Base-by-base conservation (phyloP, 2,329 filamentous ascomycete genomes). In the Fusarium heterosporum region DNA sequence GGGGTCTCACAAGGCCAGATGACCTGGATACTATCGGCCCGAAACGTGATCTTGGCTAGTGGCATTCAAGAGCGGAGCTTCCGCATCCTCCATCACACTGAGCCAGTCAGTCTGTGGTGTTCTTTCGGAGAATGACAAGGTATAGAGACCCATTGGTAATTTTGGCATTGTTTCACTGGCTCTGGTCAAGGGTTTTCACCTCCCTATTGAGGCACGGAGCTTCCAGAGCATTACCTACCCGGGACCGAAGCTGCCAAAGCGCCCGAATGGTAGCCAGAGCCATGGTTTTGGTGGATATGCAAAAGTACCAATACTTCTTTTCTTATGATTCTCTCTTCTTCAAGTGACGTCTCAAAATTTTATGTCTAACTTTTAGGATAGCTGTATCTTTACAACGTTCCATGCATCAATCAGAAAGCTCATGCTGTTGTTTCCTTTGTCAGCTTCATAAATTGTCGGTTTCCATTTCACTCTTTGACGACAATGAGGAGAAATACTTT, bases 51-150 rank as follows among this genome's bases (percentile, higher is more conserved):
- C 26, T 9, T 11, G 16, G 6, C 34, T 36, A 32, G 58, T 34
- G 45, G 58, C 59, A 64, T 13, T 63, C 51, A 25, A 58, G 39
- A 51, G 60, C 60, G 51, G 60, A 63, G 60, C 12, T 41, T 63
- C 58, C 58, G 60, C 58, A 42, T 36, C 22, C 22, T 48, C 40
- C 45, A 62, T 47, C n/a, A 19, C 48, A 17, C 4, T 16, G 19
- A 22, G 4, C 8, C 5, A 8, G 25, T 39, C 32, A 16, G 26
- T n/a, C 14, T 13, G 16, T 38, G 26, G 6, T 12, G 3, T 30
- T 2, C 22, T 25, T 9, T 3, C 26, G 19, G 38, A 17, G 43
- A 43, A 26, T 43, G 41, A 16, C 34, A 40, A 25, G 45, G 52
- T 17, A 28, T 48, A 13, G 28, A 32, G 34, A 26, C 46, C 46